Percentiles rank a stretch among this genome's conserved stretches.
Evolutionary conservation across 139 green algal species (phyloP).

Genomic region (Zygnema circumcarinatum): DNA sequence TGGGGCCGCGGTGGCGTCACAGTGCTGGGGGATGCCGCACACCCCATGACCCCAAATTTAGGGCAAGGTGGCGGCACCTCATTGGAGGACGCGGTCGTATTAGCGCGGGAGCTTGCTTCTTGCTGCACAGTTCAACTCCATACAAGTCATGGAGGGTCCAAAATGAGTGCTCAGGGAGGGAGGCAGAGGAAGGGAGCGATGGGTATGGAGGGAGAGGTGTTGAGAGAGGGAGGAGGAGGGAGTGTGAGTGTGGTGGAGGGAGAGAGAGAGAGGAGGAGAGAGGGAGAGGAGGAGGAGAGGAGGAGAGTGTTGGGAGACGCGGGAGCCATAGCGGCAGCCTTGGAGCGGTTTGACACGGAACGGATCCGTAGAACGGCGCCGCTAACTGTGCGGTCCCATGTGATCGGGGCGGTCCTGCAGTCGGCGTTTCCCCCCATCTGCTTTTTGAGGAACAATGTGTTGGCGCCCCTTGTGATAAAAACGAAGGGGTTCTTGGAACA

Average conservation of each 20-base stretch:
- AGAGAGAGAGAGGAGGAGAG: neutral
- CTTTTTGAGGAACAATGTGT: constrained; percentile 44
- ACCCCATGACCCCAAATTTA: constrained; percentile 98
- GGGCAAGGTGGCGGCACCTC: constrained; percentile 87
- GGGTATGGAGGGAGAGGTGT: neutral
- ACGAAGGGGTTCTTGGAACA: constrained; percentile 59
- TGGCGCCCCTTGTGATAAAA: constrained; percentile 44
- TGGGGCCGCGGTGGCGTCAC: constrained; percentile 53
- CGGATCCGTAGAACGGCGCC: constrained; percentile 22
- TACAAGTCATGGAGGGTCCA: neutral
- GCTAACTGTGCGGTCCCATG: constrained; percentile 51
- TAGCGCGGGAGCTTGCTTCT: constrained; percentile 63
- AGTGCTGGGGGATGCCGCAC: constrained; percentile 82
- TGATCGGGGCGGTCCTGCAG: constrained; percentile 59
- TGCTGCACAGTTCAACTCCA: neutral
- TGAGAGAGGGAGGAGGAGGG: neutral
- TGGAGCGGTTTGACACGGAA: constrained; percentile 58
- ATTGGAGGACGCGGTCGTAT: constrained; percentile 64
- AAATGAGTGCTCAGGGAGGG: neutral
- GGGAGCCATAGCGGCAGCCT: constrained; percentile 31
- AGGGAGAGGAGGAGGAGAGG: neutral
- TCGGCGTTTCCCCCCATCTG: constrained; percentile 36
- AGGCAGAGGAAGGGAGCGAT: neutral
- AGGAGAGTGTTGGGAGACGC: constrained; percentile 31
- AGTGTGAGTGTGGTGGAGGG: neutral